Base-by-base conservation (phyloP, 2,329 filamentous ascomycete genomes). In the Fusarium camptoceras region DNA sequence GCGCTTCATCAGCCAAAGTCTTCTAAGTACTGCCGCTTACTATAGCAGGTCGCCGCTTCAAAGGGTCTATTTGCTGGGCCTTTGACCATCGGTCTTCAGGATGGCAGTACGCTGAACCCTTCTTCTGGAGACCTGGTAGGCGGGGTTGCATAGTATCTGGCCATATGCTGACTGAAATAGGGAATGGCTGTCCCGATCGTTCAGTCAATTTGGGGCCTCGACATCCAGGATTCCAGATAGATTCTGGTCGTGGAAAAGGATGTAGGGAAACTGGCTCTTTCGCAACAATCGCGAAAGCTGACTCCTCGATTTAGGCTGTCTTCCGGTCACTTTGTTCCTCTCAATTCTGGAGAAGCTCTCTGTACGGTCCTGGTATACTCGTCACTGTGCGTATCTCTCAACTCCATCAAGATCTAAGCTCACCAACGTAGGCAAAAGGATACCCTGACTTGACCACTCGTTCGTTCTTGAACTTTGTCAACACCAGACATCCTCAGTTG, bases 191-290 rank as follows among this genome's bases (percentile, higher is more conserved):
- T 95, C 11, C 91, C 92, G 0, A 81, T 81, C 9, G 70, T 84
- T 4, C 81, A 80, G 51, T 83, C 85, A 0, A 82, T 90, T 15
- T 79, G 83, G 1, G 76, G 75, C 4, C 72, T 92, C 3, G 78
- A 88, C 41, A 77, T 90, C n/a, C 76, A 77, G 1, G 63, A 74
- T 2, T 79, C 86, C 3, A 81, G 82, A 56, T 94, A 91, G 91
- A 81, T 94, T 44, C 80, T 95, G 0, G 86, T 95, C 0, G 86
- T 95, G 54, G 93, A 96, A 76, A 95, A 96, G 79, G 93, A 96
- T 83, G 91, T 89, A 70, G 60, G 78, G 59, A 20, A 6, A 15
- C 12, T 9, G 22, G 14, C 3, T 3, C 9, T 22, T 10, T 24
- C 4, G 18, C 15, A 3, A 3, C n/a, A n/a, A 5, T 5, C 5